phyloP scores from a whole-genome alignment of 306 rosid species.

The barrel medic (Medicago truncatula) region MtrunA17r5.0-ANR NC_053048.1:6200501-6201000 shows the following conservation, averaged over 20 bases:
- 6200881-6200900: neutral
- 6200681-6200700: neutral
- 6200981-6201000: conserved; percentile 88
- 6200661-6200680: neutral
- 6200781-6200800: conserved; percentile 92
- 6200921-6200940: conserved; percentile 14
- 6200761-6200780: conserved; percentile 96
- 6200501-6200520: conserved; percentile 88
- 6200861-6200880: neutral
- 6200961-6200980: conserved; percentile 88
- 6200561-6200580: conserved; percentile 90
- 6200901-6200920: neutral
- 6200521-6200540: conserved; percentile 82
- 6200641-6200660: neutral
- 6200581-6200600: conserved; percentile 30
- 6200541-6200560: conserved; percentile 81
- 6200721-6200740: neutral
- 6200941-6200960: conserved; percentile 13
- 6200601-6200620: conserved; percentile 6
- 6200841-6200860: conserved; percentile 46
- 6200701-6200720: neutral
- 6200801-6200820: conserved; percentile 91
- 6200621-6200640: neutral
- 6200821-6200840: conserved; percentile 90
- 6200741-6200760: conserved; percentile 50